Base-by-base conservation (phyloP, 2,329 filamentous ascomycete genomes). In the Alternaria conjuncta region DNA sequence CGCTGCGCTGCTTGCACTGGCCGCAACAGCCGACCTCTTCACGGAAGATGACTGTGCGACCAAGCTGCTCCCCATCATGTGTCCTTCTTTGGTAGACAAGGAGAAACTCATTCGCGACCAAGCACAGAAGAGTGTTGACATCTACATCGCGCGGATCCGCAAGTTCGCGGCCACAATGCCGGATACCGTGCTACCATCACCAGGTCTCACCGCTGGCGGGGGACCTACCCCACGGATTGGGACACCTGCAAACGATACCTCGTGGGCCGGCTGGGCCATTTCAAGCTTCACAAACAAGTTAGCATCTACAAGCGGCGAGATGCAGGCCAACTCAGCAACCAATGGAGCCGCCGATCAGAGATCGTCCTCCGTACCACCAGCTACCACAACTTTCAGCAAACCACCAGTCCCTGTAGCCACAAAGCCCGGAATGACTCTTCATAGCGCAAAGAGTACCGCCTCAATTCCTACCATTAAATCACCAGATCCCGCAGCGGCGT, bases 211-310 rank as follows among this genome's bases (percentile, higher is more conserved):
- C 12, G 80, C 84, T 23, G 82, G 83, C 81, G 63, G 67, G 65
- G 65, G 65, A 69, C 79, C 82, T 44, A 86, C 87, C 1, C 90
- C 92, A 1, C 88, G 93, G 32, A 96, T 97, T 85, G 90, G 90
- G 66, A 96, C 92, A 1, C 90, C 93, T 2, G 91, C 93, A 64
- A 87, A 86, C 43, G 86, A 90, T 44, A 79, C 68, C 57, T 89
- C 89, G 3, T 98, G 96, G 96, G 89, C 96, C 2, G 96, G 96
- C 12, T 99, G 96, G 96, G 96, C 96, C 2, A 97, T 99, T 58
- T 98, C 96, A 0, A 97, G 94, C 1, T 99, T 99, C 77, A 98
- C 96, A 2, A 98, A 98, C 81, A 97, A 97, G 74, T 79, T 98
- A 12, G 90, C 93, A 2, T 82, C 92, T 0, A 94, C 93, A 0